Base-by-base conservation (phyloP, 73 alveolate species). In the Paramecium octaurelia region DNA sequence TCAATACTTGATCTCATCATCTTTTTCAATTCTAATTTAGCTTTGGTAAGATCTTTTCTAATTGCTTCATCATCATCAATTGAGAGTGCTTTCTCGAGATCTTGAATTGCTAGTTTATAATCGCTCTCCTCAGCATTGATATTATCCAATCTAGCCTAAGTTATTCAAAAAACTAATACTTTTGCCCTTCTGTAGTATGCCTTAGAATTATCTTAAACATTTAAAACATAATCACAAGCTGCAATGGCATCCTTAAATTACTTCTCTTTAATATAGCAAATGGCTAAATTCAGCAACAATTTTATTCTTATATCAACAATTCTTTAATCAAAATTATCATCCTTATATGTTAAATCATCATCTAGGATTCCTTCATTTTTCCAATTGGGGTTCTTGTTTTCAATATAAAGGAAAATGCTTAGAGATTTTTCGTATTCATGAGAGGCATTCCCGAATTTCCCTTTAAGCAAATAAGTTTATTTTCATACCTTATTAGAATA, bases 291-390 rank as follows among this genome's bases (percentile, higher is more conserved):
- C n/a, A 48, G 14, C 29, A 80, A 69, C 21, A 84, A 24, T 21
- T 87, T 89, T 23, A 80, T 84, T 70, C 69, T 69, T 27, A 68
- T 20, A 20, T 91, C 93, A 11, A 42, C 27, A 9, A 35, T 57
- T 46, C 58, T 29, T 48, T 75, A 86, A 43, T 84, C 73, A 16
- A 23, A 23, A 58, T 76, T 93, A 36, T 50, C 95, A 91, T 91
- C 71, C 46, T 29, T 31, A 35, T 76, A 59, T 1, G 93, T 91
- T 2, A 91, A 34, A 77, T 91, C 95, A 18, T 31, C 93, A 43
- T 91, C 95, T 9, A 76, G 18, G 1, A 91, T 91, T 38, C 95
- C 95, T 38, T 64, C 76, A 80, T 91, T 91, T 48, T 76, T 91
- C 95, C 95, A 91, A 60, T 91, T 91, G 1, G 75, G 46, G 24